Evolutionary conservation across 257 asterid genomes (phyloP).

Genomic region (Forsythia suspensa): DNA sequence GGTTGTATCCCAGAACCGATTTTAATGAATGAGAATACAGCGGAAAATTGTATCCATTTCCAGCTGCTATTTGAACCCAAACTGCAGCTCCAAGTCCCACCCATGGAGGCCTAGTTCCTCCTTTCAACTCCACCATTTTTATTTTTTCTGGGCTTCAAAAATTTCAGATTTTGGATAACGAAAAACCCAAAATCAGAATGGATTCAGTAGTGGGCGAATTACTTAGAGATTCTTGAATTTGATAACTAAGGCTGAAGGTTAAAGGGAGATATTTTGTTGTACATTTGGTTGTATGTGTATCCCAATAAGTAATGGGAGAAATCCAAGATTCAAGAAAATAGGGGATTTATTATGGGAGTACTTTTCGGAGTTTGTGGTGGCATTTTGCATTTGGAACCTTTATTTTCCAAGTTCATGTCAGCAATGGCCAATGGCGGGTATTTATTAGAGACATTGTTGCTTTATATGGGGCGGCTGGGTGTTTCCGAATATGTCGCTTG

Average conservation of each 20-base stretch:
- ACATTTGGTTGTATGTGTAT: neutral
- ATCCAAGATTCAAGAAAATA: no score
- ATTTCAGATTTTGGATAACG: slow-evolving; percentile 6
- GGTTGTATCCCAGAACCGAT: slow-evolving; percentile 65
- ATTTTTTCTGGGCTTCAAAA: neutral
- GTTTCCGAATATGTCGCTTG: no score
- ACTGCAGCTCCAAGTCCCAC: slow-evolving; percentile 74
- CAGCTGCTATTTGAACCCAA: slow-evolving; percentile 71
- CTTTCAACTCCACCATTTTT: slow-evolving; percentile 44
- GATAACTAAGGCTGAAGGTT: neutral
- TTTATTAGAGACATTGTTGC: no score
- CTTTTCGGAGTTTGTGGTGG: no score
- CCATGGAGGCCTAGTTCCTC: slow-evolving; percentile 78
- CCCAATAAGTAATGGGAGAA: neutral
- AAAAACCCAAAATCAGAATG: neutral
- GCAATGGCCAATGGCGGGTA: no score
- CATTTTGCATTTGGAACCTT: no score
- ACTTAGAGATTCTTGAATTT: neutral
- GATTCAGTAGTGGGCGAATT: neutral
- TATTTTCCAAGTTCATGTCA: no score
- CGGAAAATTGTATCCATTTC: slow-evolving; percentile 69
- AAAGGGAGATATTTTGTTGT: neutral
- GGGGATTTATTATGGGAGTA: neutral
- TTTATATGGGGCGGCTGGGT: no score
- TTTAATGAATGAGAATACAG: slow-evolving; percentile 71